phyloP scores from a whole-genome alignment of 495 filamentous ascomycete genomes.

The Podospora pseudocomata region DNA sequence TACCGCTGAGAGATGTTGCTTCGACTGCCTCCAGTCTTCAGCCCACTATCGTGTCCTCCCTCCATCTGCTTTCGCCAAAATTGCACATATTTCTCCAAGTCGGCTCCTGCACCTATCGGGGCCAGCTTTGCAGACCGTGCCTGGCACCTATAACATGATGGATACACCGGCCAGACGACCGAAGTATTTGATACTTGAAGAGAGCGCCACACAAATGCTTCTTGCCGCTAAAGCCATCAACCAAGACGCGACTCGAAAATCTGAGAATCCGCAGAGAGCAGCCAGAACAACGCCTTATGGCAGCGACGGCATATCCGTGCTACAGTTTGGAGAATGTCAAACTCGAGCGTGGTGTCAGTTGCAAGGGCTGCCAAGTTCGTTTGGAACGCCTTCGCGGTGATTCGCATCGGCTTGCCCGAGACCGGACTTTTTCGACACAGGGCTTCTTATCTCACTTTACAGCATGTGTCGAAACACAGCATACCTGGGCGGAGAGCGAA shows the following conservation, averaged over 20 bases:
- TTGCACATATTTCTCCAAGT: constrained; percentile 7
- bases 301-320: constrained; percentile 16
- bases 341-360: constrained; percentile 15
- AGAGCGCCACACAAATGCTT: constrained; percentile 11
- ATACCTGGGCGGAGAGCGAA: constrained; percentile 14
- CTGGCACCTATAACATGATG: constrained; percentile 14
- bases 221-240: constrained; percentile 5
- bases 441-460: constrained; percentile 13
- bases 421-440: constrained; percentile 11
- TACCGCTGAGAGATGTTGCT: constrained; percentile 16
- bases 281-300: constrained; percentile 10
- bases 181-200: constrained; percentile 11
- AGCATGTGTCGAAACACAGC: constrained; percentile 12
- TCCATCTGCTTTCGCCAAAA: constrained; percentile 9
- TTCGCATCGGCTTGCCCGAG: constrained; percentile 2
- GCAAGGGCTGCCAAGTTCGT: constrained; percentile 16
- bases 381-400: constrained; percentile 3
- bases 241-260: constrained; percentile 8
- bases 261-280: constrained; percentile 3
- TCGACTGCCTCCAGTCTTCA: constrained; percentile 13
- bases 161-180: constrained; percentile 12
- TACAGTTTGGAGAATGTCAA: constrained; percentile 16
- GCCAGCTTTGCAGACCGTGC: constrained; percentile 13
- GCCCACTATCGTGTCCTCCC: constrained; percentile 15
- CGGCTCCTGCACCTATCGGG: constrained; percentile 11